These are phyloP conservation scores for Hypholoma fasciculare DNA, from an alignment of 768 basidiomycete species.

Conservation along the genomic window DNA sequence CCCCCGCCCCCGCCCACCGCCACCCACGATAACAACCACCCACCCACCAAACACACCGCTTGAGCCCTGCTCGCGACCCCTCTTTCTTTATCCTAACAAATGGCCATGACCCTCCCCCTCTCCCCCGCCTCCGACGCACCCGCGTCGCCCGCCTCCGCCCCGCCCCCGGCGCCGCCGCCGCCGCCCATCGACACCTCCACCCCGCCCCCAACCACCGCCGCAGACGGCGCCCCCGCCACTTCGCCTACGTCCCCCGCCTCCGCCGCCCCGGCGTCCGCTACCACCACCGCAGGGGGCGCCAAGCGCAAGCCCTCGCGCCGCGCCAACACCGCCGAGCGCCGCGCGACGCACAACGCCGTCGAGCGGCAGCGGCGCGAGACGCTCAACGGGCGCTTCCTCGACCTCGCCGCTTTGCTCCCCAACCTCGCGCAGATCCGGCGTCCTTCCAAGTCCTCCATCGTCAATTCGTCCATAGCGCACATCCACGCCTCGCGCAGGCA, in stretches of 20 bases:
- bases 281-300: slow-evolving; percentile 32
- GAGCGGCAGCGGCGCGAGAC: slow-evolving; percentile 93
- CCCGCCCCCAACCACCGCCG: slow-evolving; percentile 3
- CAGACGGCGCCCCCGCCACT: slow-evolving; percentile 10
- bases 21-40: not conserved
- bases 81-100: slow-evolving; percentile 12
- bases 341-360: slow-evolving; percentile 96
- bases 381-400: slow-evolving; percentile 89
- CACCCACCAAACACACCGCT: slow-evolving; percentile 56
- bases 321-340: slow-evolving; percentile 95
- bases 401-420: slow-evolving; percentile 89
- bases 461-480: slow-evolving; percentile 92
- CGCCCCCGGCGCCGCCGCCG: slow-evolving; percentile 10
- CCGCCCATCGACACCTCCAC: slow-evolving; percentile 10
- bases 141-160: slow-evolving; percentile 44
- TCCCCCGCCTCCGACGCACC: slow-evolving; percentile 37
- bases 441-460: slow-evolving; percentile 95
- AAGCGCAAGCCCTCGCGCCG: slow-evolving; percentile 86
- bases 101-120: slow-evolving; percentile 40
- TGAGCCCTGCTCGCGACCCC: slow-evolving; percentile 69
- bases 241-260: slow-evolving; percentile 12
- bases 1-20: slow-evolving; percentile 21
- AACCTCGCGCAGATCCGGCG: slow-evolving; percentile 89
- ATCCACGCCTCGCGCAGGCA: slow-evolving; percentile 82
- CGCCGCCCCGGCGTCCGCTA: slow-evolving; percentile 12